Evolutionary conservation across 2,329 filamentous ascomycete genomes (phyloP), one percentile per base, ranked within the genome.

Genomic region (Orbilia blumenaviensis): DNA sequence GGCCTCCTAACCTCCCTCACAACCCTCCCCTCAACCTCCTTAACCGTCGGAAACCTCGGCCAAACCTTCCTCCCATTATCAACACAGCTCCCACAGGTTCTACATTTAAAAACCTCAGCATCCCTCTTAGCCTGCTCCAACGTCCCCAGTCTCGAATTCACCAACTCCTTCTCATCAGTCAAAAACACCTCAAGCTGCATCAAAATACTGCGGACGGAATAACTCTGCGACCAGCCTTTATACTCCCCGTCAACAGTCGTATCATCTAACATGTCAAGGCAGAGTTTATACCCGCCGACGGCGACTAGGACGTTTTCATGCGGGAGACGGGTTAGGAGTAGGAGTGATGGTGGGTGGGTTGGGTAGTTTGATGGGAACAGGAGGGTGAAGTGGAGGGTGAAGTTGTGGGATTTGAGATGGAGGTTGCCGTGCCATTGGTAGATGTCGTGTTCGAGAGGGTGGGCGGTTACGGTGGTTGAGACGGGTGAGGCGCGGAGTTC

Each of bases 361-460:
- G 75, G 75, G 42, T 78, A 78, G 44, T 60, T 68, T 38, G 61
- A 63, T 1, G 72, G 72, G 61, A 77, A 77, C n/a, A 77, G 60
- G 34, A 77, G 61, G 1, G 48, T 48, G 72, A 77, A 77, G 60
- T 77, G 72, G 16, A 77, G 42, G 14, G 18, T 50, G 50, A 77
- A 69, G 44, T 34, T 25, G 52, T 46, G 21, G 18, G 1, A 2
- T 0, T n/a, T 41, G 14, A 67, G 21, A 18, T 60, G 46, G 50
- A 77, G 58, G 60, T 77, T 77, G 34, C 72, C 72, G 72, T 77
- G 72, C 72, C 72, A 77, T 71, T 77, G 64, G 42, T 77, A 77
- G 66, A 77, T 77, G 50, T 77, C 66, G 8, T 46, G 23, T 14
- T 68, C 64, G 25, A 68, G 60, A 2, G 72, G 72, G 38, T 27